Base-by-base conservation (phyloP, 495 filamentous ascomycete genomes). In the Friedmanniomyces simplex region DNA sequence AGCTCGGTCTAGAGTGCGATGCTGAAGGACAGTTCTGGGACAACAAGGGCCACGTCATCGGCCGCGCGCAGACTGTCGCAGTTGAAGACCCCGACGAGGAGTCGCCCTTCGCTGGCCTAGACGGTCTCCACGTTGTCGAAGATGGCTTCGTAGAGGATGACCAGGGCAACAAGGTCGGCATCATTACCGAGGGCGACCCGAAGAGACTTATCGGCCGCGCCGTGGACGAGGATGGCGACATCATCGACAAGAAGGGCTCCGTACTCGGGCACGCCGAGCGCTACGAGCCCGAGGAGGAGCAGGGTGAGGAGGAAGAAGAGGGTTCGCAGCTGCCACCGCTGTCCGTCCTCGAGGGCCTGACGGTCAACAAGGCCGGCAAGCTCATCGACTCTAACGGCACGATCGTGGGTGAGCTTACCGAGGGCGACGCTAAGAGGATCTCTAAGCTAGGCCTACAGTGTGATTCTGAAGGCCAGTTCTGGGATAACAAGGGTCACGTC, bases 221-320 rank as follows among this genome's bases (percentile, higher is more conserved):
- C 20, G 81, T 85, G 22, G 82, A 85, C 39, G 80, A 84, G 63
- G 82, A 85, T 54, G 82, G 82, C 36, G 82, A 86, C 56, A 74
- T 85, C 50, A 71, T 82, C 41, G 81, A 83, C 68, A 78, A 82
- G 61, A 74, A 76, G 59, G 82, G 82, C 50, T 82, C 78, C 22
- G 75, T 80, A 42, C 74, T 83, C 55, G 82, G 79, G 30, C 77
- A 79, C 45, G 81, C 80, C 28, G 81, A 85, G 65, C 78, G 78
- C 49, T 79, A 72, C 28, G 77, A 75, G 53, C 69, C 69, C 46
- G 79, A 54, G 67, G 76, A 53, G 62, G 68, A 56, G 62, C 67
- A 59, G 63, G 57, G 49, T 68, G 59, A 69, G 71, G 39, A 56
- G 45, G 65, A 67, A 37, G 71, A 74, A 12, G 69, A 68, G 16